phyloP scores from a whole-genome alignment of 106 monocot genomes.

The Acanthochlamys bracteata region DNA sequence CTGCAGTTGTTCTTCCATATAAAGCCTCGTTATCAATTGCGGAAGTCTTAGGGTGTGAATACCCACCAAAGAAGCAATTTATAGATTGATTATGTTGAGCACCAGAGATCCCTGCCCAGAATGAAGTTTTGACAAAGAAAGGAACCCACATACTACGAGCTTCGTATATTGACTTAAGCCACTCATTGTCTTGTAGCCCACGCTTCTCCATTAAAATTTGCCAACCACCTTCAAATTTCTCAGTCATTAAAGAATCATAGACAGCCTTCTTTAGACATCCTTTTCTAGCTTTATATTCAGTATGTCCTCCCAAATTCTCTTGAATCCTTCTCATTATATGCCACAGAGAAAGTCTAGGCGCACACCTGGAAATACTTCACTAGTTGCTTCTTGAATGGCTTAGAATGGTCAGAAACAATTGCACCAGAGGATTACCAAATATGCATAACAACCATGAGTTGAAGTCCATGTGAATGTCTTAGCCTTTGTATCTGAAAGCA shows the following conservation, averaged over 20 bases:
- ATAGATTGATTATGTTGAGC: constrained; percentile 22
- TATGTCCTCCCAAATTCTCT: constrained; percentile 25
- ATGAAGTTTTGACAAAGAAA: constrained; percentile 27
- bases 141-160: constrained; percentile 29
- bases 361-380: constrained; percentile 26
- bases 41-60: constrained; percentile 39
- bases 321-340: constrained; percentile 31
- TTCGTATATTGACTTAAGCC: constrained; percentile 36
- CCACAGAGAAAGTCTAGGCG: constrained; percentile 26
- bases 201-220: constrained; percentile 23
- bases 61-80: constrained; percentile 32
- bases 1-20: constrained; percentile 49
- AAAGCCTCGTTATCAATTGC: constrained; percentile 41
- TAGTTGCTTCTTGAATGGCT: constrained; percentile 32
- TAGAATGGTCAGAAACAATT: constrained; percentile 35
- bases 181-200: constrained; percentile 32
- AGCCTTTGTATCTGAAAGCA: constrained; percentile 24
- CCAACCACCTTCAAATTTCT: constrained; percentile 37
- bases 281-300: constrained; percentile 31
- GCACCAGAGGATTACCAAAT: constrained; percentile 23
- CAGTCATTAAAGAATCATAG: constrained; percentile 21
- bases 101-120: constrained; percentile 35
- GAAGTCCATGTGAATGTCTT: constrained; percentile 28
- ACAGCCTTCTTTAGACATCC: constrained; percentile 26
- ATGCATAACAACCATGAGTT: constrained; percentile 35